Conservation (phyloP, 306 rosid genomes). For the Casuarina cunninghamiana region DNA sequence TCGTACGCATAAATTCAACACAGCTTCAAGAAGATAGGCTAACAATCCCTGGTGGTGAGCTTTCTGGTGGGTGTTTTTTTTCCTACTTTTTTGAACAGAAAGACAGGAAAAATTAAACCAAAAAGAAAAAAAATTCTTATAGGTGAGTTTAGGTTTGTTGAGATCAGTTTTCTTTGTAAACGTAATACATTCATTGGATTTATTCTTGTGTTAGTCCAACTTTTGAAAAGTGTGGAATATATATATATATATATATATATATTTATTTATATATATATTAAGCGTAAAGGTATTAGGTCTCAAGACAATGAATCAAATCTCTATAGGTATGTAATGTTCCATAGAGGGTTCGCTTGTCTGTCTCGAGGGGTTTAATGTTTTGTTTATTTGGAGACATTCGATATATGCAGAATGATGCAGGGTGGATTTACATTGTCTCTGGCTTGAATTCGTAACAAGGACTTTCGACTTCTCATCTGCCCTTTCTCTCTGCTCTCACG, state of each 20-base stretch:
- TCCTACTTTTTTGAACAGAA: conserved; percentile 35
- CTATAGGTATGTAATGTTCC: conserved; percentile 46
- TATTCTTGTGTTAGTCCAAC: conserved; percentile 79
- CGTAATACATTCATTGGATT: conserved; percentile 87
- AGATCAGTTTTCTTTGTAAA: conserved; percentile 48
- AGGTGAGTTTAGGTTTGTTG: conserved; percentile 71
- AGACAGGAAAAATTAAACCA: conserved; percentile 27
- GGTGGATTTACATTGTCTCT: neutral
- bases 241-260: neutral
- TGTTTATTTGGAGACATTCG: conserved; percentile 19
- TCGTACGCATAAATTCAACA: conserved; percentile 39
- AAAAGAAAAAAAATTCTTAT: conserved; percentile 31
- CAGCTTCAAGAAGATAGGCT: conserved; percentile 51
- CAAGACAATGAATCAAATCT: conserved; percentile 30
- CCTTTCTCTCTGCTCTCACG: no score
- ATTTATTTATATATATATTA: conserved; percentile 28
- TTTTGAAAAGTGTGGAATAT: conserved; percentile 60
- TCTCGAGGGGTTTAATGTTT: conserved; percentile 17
- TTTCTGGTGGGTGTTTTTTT: conserved; percentile 51
- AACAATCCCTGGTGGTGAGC: conserved; percentile 72
- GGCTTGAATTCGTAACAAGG: neutral
- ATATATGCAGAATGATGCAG: conserved; percentile 29
- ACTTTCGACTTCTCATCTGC: no score
- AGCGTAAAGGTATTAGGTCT: conserved; percentile 47
- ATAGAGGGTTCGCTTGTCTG: conserved; percentile 28